A percentile compares a stretch with the other conserved stretches of the same genome.
phyloP scores from a whole-genome alignment of 148 eudicot species.

The Fallopia convolvulus region DNA sequence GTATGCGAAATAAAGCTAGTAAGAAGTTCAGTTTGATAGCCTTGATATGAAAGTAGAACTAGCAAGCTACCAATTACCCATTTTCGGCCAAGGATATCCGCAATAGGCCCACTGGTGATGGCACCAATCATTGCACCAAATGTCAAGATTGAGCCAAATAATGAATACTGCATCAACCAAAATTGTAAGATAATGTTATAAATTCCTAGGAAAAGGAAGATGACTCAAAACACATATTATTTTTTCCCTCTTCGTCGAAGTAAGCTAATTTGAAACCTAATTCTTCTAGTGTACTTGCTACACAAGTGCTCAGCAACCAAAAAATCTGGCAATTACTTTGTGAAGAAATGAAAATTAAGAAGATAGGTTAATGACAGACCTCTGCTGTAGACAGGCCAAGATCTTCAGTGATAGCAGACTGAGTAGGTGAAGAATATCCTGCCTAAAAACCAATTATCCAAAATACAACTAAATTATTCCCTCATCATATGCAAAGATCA shows the following conservation, averaged over 20 bases:
- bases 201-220: background rate
- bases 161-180: conserved; percentile 47
- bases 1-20: background rate
- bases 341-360: background rate
- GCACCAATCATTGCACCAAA: conserved; percentile 97
- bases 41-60: background rate
- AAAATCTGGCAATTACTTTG: background rate
- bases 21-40: background rate
- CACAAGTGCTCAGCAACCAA: background rate
- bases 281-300: background rate
- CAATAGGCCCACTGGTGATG: conserved; percentile 79
- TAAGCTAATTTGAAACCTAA: background rate
- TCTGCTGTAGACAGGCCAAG: conserved; percentile 63
- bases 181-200: background rate
- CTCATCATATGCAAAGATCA: background rate
- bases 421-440: conserved; percentile 83
- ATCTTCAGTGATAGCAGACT: conserved; percentile 63
- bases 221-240: background rate
- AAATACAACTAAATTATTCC: background rate
- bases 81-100: conserved; percentile 82
- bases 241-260: background rate
- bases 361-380: conserved; percentile 27
- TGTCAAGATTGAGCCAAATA: conserved; percentile 82
- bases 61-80: conserved; percentile 39
- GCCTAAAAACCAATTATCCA: conserved; percentile 33